Evolutionary conservation across 1,284 basidiomycete species (phyloP), one percentile per base, ranked within the genome.

Genomic region (Coniferiporia weirii): DNA sequence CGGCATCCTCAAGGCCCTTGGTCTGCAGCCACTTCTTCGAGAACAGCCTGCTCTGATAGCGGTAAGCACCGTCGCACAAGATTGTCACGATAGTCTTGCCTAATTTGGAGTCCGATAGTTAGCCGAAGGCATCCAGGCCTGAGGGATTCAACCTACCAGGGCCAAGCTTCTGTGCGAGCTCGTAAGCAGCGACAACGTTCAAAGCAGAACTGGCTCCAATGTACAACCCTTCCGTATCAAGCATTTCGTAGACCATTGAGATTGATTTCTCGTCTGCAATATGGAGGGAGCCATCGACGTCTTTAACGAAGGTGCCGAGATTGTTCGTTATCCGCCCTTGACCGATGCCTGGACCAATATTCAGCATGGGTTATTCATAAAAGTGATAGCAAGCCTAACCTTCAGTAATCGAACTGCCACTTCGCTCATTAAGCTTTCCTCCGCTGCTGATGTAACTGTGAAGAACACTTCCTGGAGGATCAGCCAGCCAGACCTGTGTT

Each of bases 321-420:
- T 99, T 99, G 67, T 92, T 81, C n/a, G 96, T 99, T 54, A 99
- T 83, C 62, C 96, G 88, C 20, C 96, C 96, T 74, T 99, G 97
- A 64, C 97, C 97, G 66, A 99, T 98, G 50, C 95, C 91, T 94
- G 57, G 9, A 20, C 35, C 53, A 17, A 50, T 8, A 27, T 36
- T 50, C 17, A 54, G 9, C 27, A 43, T 34, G 34, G n/a, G 35
- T 47, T 54, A 22, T 34, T 15, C 54, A 50, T 20, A 13, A n/a
- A 19, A 49, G 20, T 47, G n/a, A 8, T 49, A 57, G 54, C 15
- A 32, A 46, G 15, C 38, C 65, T 54, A 55, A 91, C 94, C 96
- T 82, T 99, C 96, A 1, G 97, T 99, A 70, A 99, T 98, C 15
- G 93, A 95, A 63, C 95, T 87, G 3, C 94, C 95, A 46, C 78